Base-by-base conservation (phyloP, 371 early-diverging fungal genomes). In the Quaeritorhiza haematococci region DNA sequence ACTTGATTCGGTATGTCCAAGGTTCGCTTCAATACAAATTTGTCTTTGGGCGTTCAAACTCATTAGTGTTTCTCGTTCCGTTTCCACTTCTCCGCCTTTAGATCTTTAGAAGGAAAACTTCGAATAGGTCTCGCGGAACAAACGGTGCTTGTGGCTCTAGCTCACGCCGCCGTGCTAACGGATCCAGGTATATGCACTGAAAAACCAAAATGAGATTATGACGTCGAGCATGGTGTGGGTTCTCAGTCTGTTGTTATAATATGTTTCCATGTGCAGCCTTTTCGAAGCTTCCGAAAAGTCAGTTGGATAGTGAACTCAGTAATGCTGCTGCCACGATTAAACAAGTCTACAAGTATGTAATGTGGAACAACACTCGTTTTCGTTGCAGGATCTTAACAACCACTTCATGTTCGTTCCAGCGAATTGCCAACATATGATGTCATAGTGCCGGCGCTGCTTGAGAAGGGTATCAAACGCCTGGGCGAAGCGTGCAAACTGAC, bases 71-170 rank as follows among this genome's bases (percentile, higher is more conserved):
- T n/a, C n/a, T n/a, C n/a, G n/a, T n/a, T n/a, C n/a, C n/a, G n/a
- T n/a, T n/a, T n/a, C n/a, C n/a, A n/a, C n/a, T n/a, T n/a, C n/a
- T n/a, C n/a, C n/a, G n/a, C n/a, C n/a, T n/a, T 35, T 58, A 84
- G 94, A 52, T 90, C 93, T 27, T 74, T 98, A 23, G 96, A 95
- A 68, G 99, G 98, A 19, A 96, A 94, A 58, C 80, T 99, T 35
- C 85, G 98, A 29, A 98, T 99, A 60, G 98, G 98, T 32, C 75
- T 99, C 26, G 98, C 98, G 0, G 98, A 96, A 72, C 87, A 93
- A 66, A 93, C 97, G 0, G 90, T 97, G 4, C 78, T 98, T 33
- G 80, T 84, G 13, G 84, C 96, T 0, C 74, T 99, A 19, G 94
- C 91, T 2, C 91, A 94, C 27, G 85, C 93, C 0, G 75, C 79